Evolutionary conservation across 2,329 filamentous ascomycete genomes (phyloP).

Genomic region (Graphilbum fragrans): DNA sequence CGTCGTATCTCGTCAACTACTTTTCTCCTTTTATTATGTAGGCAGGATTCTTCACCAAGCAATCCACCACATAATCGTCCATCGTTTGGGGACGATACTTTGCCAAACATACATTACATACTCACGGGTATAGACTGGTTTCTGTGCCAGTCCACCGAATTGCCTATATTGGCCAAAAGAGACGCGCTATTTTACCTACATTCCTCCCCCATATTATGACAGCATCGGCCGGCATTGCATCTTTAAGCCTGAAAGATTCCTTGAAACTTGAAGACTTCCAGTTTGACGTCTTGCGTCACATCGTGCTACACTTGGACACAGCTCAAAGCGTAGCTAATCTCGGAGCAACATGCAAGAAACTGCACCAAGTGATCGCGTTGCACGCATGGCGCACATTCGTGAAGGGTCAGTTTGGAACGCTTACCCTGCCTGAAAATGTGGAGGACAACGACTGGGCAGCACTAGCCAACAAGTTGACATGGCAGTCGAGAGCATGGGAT

Average conservation of each 20-base stretch:
- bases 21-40: too few relatives aligned
- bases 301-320: slow-evolving; percentile 33
- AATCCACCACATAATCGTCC: too few relatives aligned
- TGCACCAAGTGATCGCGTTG: slow-evolving; percentile 24
- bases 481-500: slow-evolving; percentile 41
- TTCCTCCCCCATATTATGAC: neutral
- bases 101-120: too few relatives aligned
- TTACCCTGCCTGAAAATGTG: slow-evolving; percentile 18
- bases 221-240: neutral
- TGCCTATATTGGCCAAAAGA: too few relatives aligned
- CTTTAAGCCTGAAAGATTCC: neutral
- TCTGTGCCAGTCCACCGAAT: too few relatives aligned
- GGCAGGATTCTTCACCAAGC: too few relatives aligned
- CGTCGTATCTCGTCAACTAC: too few relatives aligned
- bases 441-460: slow-evolving; percentile 18
- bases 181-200: too few relatives aligned
- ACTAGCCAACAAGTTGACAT: slow-evolving; percentile 32
- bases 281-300: slow-evolving; percentile 28
- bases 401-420: slow-evolving; percentile 27
- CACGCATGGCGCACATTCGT: slow-evolving; percentile 39
- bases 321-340: slow-evolving; percentile 33
- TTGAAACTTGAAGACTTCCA: neutral
- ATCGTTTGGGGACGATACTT: too few relatives aligned
- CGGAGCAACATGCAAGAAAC: slow-evolving; percentile 22
- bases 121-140: too few relatives aligned